Evolutionary conservation across 106 monocot genomes (phyloP), one percentile per base, ranked within the genome.

Genomic region (Apostasia shenzhenica): DNA sequence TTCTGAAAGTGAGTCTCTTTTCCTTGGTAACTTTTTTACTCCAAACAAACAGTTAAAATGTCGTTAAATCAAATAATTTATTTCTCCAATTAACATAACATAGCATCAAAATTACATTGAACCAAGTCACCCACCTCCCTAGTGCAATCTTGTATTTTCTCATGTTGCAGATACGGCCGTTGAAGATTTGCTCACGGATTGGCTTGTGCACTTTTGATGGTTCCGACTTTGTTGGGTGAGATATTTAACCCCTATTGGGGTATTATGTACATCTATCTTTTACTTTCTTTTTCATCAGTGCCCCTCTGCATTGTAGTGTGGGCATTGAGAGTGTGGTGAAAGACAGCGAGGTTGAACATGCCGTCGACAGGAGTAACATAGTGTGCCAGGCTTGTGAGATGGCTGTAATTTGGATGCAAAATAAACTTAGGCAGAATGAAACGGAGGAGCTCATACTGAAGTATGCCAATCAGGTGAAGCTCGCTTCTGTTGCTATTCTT

Each of bases 391-490:
- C 70, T 41, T 95, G 95, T 73, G 84, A 95, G 80, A 92, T 86
- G 86, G 76, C 81, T n/a, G 89, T 92, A 70, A 77, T 88, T 26
- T 95, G 91, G 95, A 84, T 89, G 77, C 91, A 92, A 71, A 95
- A 79, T 61, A 84, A 89, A 47, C 59, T 95, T 3, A 81, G 47
- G 63, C 72, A 81, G 67, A 95, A 95, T 40, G 40, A 80, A 61
- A 89, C 91, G 1, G 67, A 86, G 72, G 83, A 89, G 14, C 73
- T 12, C 39, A 81, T 89, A 48, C 46, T 95, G 44, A 72, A 74
- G 8, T 92, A 91, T 73, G 67, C 84, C 55, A 76, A 83, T 49
- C 60, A 86, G 79, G 95, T 95, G 45, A 76, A 50, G 5, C 26
- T 26, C 6, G 41, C 45, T 9, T 67, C 63, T 26, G 26, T 26